phyloP scores from a whole-genome alignment of 2,329 filamentous ascomycete genomes.

The Monosporascus ibericus region DNA sequence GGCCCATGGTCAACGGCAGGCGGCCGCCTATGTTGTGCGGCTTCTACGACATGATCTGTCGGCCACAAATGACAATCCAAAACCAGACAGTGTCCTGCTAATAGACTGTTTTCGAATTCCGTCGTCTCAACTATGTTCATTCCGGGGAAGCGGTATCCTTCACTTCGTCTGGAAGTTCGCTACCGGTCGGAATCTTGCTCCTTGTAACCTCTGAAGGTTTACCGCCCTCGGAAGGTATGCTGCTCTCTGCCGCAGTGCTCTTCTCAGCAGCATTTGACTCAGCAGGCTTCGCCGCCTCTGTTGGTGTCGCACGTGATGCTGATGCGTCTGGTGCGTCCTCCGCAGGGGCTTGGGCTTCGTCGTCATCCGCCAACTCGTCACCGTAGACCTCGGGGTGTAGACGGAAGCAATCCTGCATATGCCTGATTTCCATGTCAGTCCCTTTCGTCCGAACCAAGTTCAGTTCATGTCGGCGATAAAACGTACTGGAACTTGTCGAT shows the following conservation, averaged over 20 bases:
- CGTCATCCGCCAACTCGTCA: conserved; percentile 75
- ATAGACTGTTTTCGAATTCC: neutral
- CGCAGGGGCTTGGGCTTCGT: conserved; percentile 20
- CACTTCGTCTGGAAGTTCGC: neutral
- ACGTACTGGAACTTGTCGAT: conserved; percentile 94
- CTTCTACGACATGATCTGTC: neutral
- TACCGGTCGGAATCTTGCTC: neutral
- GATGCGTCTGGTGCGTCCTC: neutral
- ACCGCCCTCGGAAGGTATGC: neutral
- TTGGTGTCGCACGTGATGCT: neutral
- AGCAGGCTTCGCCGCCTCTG: neutral
- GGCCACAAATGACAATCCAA: neutral
- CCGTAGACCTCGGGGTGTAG: conserved; percentile 90
- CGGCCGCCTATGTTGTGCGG: neutral
- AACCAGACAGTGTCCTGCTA: neutral
- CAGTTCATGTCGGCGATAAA: neutral
- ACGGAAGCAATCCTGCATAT: conserved; percentile 97
- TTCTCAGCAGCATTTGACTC: neutral
- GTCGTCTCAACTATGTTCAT: neutral
- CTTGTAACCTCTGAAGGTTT: neutral
- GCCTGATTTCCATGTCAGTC: conserved; percentile 44
- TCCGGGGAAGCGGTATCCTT: neutral
- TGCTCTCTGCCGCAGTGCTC: neutral
- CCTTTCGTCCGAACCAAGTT: conserved; percentile 23
- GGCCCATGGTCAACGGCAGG: neutral